Conservation (phyloP, 495 filamentous ascomycete genomes). For the Aspergillus saccharolyticus region DNA sequence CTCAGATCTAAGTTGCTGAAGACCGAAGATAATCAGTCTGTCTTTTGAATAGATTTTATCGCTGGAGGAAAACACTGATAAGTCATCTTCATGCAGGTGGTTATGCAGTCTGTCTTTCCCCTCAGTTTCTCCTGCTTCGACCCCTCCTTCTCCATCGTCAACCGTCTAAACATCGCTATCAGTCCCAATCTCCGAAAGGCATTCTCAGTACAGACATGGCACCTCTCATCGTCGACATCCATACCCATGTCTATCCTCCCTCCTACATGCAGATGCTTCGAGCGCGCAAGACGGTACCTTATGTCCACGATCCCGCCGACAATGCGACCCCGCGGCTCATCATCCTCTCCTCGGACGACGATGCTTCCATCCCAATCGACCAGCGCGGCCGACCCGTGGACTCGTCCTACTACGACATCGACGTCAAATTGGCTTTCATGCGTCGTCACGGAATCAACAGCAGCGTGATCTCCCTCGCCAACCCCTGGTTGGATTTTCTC, state of each 20-base stretch:
- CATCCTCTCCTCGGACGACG: slow-evolving; percentile 64
- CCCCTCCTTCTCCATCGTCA: not conserved
- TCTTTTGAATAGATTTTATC: not conserved
- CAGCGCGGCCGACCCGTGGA: slow-evolving; percentile 69
- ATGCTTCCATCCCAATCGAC: slow-evolving; percentile 47
- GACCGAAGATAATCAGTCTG: not conserved
- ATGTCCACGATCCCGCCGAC: slow-evolving; percentile 66
- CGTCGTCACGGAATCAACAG: slow-evolving; percentile 71
- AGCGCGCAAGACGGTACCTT: slow-evolving; percentile 69
- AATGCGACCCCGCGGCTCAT: slow-evolving; percentile 62
- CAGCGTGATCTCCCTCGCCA: slow-evolving; percentile 85
- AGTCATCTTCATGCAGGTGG: not conserved
- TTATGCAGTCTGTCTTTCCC: not conserved
- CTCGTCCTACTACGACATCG: slow-evolving; percentile 63
- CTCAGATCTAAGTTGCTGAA: not conserved
- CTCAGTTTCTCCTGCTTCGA: not conserved
- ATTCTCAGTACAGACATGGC: slow-evolving; percentile 18
- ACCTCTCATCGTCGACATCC: slow-evolving; percentile 69
- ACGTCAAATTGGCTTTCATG: slow-evolving; percentile 82
- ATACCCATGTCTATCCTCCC: slow-evolving; percentile 91
- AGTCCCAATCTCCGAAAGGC: not conserved
- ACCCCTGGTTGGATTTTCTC: slow-evolving; percentile 94
- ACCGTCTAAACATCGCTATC: too few relatives aligned
- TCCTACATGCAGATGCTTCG: slow-evolving; percentile 77
- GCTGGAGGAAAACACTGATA: not conserved